Evolutionary conservation across 2,329 filamentous ascomycete species (phyloP).

Genomic region (Xylariaceae sp.): DNA sequence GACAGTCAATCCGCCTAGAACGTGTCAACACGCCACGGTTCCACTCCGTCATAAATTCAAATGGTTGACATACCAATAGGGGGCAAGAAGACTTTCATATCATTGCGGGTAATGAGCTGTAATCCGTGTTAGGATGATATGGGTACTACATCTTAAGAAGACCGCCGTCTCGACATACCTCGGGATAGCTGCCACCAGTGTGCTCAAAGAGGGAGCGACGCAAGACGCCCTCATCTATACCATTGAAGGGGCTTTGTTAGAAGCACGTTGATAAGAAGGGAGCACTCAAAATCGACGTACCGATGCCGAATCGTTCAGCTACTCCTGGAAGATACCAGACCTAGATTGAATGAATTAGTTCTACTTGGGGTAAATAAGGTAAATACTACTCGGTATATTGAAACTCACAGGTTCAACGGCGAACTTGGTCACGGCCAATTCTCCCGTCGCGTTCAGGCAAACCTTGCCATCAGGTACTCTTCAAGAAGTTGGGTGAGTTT

Average conservation of each 20-base stretch:
- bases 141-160: neutral
- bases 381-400: conserved; percentile 14
- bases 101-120: conserved; percentile 79
- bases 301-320: conserved; percentile 87
- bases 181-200: conserved; percentile 91
- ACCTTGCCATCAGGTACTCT: conserved; percentile 77
- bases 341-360: conserved; percentile 26
- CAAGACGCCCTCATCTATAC: conserved; percentile 72
- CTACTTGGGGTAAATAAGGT: neutral
- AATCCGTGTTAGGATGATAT: conserved; percentile 20
- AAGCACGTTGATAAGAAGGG: neutral
- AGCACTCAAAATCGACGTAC: conserved; percentile 36
- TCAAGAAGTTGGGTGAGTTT: conserved; percentile 10
- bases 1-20: conserved; percentile 73
- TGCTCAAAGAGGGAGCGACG: conserved; percentile 88
- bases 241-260: conserved; percentile 6
- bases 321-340: conserved; percentile 82
- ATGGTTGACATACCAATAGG: conserved; percentile 64
- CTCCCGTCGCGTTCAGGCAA: conserved; percentile 76
- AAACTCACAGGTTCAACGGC: conserved; percentile 81
- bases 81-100: conserved; percentile 93
- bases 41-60: neutral
- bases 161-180: conserved; percentile 40
- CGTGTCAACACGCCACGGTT: conserved; percentile 11
- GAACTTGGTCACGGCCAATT: conserved; percentile 91